Evolutionary conservation across 352 stramenopile species (phyloP).

Genomic region (Globisporangium ultimum): DNA sequence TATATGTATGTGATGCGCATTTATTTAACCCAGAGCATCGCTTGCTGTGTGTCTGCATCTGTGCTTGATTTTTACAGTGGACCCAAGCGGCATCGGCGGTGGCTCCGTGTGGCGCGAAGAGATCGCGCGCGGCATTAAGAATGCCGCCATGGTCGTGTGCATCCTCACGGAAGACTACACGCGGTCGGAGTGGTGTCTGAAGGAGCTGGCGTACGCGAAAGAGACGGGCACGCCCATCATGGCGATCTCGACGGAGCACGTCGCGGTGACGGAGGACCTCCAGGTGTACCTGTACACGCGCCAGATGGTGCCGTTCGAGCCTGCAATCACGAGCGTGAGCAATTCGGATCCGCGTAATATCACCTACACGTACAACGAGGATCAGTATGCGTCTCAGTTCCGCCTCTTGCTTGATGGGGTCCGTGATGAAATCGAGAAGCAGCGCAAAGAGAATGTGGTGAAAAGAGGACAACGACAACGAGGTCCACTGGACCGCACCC

Average conservation of each 20-base stretch:
- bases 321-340: too few species aligned
- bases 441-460: slow-evolving; percentile 34
- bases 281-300: slow-evolving; percentile 85
- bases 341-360: too few species aligned
- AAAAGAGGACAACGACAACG: slow-evolving; percentile 8
- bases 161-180: slow-evolving; percentile 76
- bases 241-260: slow-evolving; percentile 59
- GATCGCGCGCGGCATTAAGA: slow-evolving; percentile 75
- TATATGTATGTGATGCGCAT: too few species aligned
- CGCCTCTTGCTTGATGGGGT: too few species aligned
- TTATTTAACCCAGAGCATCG: too few species aligned
- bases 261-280: slow-evolving; percentile 60
- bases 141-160: slow-evolving; percentile 66
- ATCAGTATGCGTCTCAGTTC: too few species aligned
- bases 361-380: too few species aligned
- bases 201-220: slow-evolving; percentile 75
- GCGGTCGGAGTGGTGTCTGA: too few species aligned
- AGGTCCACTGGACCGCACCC: slow-evolving; percentile 14
- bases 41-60: too few species aligned
- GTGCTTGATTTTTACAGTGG: slow-evolving; percentile 21
- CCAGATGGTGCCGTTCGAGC: slow-evolving; percentile 32
- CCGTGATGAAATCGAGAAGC: slow-evolving; percentile 39
- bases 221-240: slow-evolving; percentile 64
- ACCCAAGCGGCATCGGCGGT: slow-evolving; percentile 74
- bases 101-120: slow-evolving; percentile 80